phyloP scores from a whole-genome alignment of 305 asterid genomes.

The Fraxinus velutina region DNA sequence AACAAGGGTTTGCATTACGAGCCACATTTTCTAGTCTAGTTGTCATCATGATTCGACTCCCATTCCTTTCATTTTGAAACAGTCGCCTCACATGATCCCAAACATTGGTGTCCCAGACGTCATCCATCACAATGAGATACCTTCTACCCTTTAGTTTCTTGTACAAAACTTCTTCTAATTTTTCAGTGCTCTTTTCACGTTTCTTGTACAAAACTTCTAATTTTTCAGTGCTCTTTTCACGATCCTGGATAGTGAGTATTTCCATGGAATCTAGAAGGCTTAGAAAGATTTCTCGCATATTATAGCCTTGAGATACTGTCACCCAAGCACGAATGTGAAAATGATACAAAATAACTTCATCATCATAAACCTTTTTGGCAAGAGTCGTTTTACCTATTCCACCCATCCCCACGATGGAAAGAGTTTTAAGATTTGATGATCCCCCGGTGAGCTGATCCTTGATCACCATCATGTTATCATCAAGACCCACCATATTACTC shows the following conservation, averaged over 20 bases:
- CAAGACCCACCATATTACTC: background rate
- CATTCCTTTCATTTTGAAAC: background rate
- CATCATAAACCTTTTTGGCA: background rate
- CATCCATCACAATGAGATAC: background rate
- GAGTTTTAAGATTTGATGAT: background rate
- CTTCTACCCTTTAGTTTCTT: background rate
- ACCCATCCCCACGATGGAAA: background rate
- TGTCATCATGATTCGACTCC: background rate
- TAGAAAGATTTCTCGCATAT: background rate
- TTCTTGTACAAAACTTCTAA: background rate
- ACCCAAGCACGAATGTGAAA: background rate
- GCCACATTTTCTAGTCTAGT: background rate
- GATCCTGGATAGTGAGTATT: background rate
- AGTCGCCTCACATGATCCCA: background rate
- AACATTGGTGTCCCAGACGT: background rate
- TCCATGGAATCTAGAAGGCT: background rate
- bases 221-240: background rate
- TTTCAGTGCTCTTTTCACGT: background rate
- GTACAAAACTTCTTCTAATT: background rate
- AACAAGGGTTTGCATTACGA: background rate
- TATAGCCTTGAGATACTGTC: background rate
- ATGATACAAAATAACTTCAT: background rate
- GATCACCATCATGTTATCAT: background rate
- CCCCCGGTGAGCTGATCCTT: background rate
- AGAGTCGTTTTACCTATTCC: background rate